A percentile compares a stretch with the other conserved stretches of the same genome.
phyloP scores from a whole-genome alignment of 495 filamentous ascomycete species.

The Annulohypoxylon maeteangense region DNA sequence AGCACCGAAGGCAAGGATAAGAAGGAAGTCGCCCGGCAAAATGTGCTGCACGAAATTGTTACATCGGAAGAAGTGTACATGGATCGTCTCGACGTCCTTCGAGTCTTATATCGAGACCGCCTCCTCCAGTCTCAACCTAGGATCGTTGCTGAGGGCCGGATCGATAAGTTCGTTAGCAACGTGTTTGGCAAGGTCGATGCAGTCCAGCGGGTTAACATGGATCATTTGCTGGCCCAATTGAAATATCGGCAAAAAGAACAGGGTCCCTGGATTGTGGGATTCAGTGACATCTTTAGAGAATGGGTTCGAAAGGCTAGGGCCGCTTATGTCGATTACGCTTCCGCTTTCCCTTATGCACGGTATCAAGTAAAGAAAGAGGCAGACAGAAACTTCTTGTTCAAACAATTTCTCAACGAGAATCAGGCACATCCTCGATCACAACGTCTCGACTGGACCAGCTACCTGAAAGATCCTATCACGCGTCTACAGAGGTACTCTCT shows the following conservation, averaged over 20 bases:
- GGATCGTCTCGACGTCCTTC: conserved; percentile 84
- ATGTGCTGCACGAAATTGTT: conserved; percentile 95
- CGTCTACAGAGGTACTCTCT: conserved; percentile 91
- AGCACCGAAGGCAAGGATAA: conserved; percentile 72
- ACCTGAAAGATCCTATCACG: conserved; percentile 92
- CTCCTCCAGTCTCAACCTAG: conserved; percentile 77
- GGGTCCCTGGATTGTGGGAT: conserved; percentile 91
- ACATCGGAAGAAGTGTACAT: conserved; percentile 93
- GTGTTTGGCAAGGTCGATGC: conserved; percentile 93
- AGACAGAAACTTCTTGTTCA: conserved; percentile 86
- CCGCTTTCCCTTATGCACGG: conserved; percentile 83
- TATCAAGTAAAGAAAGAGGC: conserved; percentile 87
- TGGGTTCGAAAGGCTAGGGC: conserved; percentile 95
- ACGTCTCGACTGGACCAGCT: conserved; percentile 92
- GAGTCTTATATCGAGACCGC: conserved; percentile 86
- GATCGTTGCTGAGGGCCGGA: conserved; percentile 78
- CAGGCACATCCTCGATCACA: conserved; percentile 83
- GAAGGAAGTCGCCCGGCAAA: conserved; percentile 94
- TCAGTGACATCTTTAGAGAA: conserved; percentile 97
- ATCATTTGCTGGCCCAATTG: conserved; percentile 91
- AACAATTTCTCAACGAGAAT: conserved; percentile 81
- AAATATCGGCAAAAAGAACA: conserved; percentile 98
- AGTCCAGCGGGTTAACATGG: conserved; percentile 91
- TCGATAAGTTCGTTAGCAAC: conserved; percentile 79
- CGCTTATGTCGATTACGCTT: conserved; percentile 92